Evolutionary conservation across 2,329 filamentous ascomycete genomes (phyloP).

Genomic region (Fusarium sarcochroum): DNA sequence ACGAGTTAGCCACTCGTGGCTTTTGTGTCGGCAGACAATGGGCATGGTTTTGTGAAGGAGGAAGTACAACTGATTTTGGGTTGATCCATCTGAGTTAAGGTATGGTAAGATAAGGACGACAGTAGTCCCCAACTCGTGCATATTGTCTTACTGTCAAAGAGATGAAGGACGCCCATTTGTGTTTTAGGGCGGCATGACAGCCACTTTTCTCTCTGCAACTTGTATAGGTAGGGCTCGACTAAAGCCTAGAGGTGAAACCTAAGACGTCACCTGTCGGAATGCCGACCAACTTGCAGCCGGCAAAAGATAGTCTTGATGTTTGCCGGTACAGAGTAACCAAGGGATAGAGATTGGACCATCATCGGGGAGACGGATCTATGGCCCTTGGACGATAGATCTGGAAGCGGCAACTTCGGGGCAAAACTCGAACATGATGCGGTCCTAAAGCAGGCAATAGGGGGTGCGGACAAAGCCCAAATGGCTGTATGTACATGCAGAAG

Average conservation of each 20-base stretch:
- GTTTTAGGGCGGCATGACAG: background rate
- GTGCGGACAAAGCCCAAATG: slow-evolving; percentile 22
- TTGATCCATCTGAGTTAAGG: slow-evolving; percentile 19
- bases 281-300: slow-evolving; percentile 11
- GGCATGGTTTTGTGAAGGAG: slow-evolving; percentile 4
- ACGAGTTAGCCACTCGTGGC: slow-evolving; percentile 1
- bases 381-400: slow-evolving; percentile 11
- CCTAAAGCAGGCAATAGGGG: slow-evolving; percentile 27
- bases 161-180: slow-evolving; percentile 10
- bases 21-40: slow-evolving; percentile 13
- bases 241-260: slow-evolving; percentile 3
- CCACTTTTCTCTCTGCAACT: slow-evolving; percentile 1
- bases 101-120: slow-evolving; percentile 31
- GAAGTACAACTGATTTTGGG: slow-evolving; percentile 9
- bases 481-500: slow-evolving; percentile 27
- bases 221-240: slow-evolving; percentile 11
- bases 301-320: slow-evolving; percentile 16
- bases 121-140: slow-evolving; percentile 16
- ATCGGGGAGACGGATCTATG: slow-evolving; percentile 1
- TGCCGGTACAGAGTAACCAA: slow-evolving; percentile 4
- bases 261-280: slow-evolving; percentile 22
- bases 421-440: slow-evolving; percentile 20
- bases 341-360: background rate
- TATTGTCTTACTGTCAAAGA: slow-evolving; percentile 15
- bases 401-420: slow-evolving; percentile 26